A percentile compares a stretch with the other conserved stretches of the same genome.
Evolutionary conservation across 768 basidiomycete genomes (phyloP).

Genomic region (Lentinula sp.): DNA sequence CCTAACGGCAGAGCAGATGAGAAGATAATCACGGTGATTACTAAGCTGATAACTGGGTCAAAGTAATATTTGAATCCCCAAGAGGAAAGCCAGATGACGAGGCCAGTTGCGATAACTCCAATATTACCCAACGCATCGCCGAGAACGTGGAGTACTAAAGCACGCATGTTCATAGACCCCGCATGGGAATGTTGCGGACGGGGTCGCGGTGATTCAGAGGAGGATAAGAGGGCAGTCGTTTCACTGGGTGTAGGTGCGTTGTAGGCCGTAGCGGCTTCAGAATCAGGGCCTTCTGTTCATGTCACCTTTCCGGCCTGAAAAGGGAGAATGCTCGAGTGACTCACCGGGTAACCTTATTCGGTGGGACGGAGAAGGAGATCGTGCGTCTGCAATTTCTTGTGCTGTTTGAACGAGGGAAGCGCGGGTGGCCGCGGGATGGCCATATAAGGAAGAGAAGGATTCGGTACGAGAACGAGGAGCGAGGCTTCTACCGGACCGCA

Average conservation of each 20-base stretch:
- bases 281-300: background rate
- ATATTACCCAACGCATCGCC: conserved; percentile 98
- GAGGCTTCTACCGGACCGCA: conserved; percentile 10
- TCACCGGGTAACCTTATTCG: conserved; percentile 14
- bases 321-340: conserved; percentile 11
- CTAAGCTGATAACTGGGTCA: conserved; percentile 88
- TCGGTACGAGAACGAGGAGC: conserved; percentile 29
- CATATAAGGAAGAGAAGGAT: conserved; percentile 60
- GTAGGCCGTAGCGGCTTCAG: background rate
- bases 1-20: conserved; percentile 90
- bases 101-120: conserved; percentile 92
- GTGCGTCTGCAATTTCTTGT: conserved; percentile 64
- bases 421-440: conserved; percentile 67
- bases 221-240: conserved; percentile 34
- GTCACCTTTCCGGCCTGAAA: background rate
- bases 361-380: conserved; percentile 34
- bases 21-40: conserved; percentile 96
- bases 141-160: conserved; percentile 87
- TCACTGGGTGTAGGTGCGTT: conserved; percentile 22
- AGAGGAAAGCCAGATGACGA: conserved; percentile 86
- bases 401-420: conserved; percentile 78
- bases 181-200: conserved; percentile 37
- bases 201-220: conserved; percentile 4
- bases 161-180: conserved; percentile 98
- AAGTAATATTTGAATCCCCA: conserved; percentile 88